Percentiles rank a stretch among this genome's conserved stretches.
These are phyloP conservation scores for Cichorium intybus DNA, from an alignment of 140 eudicot genomes.

Conservation along the genomic window DNA sequence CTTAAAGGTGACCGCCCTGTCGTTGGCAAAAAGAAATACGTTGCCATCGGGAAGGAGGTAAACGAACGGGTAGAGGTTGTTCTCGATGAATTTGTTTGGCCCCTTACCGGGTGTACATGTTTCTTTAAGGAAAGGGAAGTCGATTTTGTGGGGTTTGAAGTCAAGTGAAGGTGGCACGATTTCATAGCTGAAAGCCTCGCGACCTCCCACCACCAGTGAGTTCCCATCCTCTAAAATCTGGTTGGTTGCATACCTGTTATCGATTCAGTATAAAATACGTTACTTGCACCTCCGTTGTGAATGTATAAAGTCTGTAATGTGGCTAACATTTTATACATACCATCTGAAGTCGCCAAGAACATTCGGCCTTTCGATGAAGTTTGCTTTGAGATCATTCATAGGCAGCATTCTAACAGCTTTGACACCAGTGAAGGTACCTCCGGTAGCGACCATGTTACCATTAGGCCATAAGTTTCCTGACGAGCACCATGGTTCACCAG, in stretches of 20 bases:
- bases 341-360: constrained; percentile 49
- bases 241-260: constrained; percentile 56
- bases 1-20: constrained; percentile 39
- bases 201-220: constrained; percentile 60
- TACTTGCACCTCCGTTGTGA: neutral
- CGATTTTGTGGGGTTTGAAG: constrained; percentile 13
- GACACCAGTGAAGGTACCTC: constrained; percentile 47
- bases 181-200: constrained; percentile 49
- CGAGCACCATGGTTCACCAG: constrained; percentile 77
- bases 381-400: constrained; percentile 26
- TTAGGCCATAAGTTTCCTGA: constrained; percentile 48
- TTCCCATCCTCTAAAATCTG: constrained; percentile 49
- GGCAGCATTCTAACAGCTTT: constrained; percentile 36
- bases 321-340: constrained; percentile 17
- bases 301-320: neutral
- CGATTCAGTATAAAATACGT: neutral
- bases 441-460: constrained; percentile 60
- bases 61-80: constrained; percentile 60
- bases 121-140: constrained; percentile 48
- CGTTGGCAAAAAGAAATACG: constrained; percentile 58
- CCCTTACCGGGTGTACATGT: constrained; percentile 29
- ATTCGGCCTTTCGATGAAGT: constrained; percentile 24
- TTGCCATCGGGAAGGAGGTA: constrained; percentile 45
- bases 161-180: constrained; percentile 36
- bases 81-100: constrained; percentile 29